Conservation (phyloP, 331 rosid genomes). For the Cydonia oblonga region DNA sequence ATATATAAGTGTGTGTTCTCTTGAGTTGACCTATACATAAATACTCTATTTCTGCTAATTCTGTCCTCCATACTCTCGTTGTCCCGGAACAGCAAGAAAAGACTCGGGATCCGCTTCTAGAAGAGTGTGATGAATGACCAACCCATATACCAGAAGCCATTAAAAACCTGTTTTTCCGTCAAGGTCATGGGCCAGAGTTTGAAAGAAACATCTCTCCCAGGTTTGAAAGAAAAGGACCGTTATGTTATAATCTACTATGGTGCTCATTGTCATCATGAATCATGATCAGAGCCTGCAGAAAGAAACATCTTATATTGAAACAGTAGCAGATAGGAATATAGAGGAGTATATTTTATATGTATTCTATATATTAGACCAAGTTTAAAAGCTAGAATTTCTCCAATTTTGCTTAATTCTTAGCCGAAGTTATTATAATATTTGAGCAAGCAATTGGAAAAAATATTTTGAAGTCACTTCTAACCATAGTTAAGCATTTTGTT, state of each 20-base stretch:
- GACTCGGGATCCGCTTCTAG: not conserved
- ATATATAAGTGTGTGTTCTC: not conserved
- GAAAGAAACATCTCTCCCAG: not conserved
- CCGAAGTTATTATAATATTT: not conserved
- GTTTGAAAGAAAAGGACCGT: not conserved
- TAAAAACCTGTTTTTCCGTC: not conserved
- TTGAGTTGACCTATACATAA: not conserved
- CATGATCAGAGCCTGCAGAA: too few relatives aligned
- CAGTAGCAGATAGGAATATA: not conserved
- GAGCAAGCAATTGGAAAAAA: not conserved
- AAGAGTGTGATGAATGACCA: not conserved
- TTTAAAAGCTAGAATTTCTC: not conserved
- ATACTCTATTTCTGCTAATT: not conserved
- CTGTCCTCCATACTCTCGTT: not conserved
- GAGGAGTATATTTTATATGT: too few relatives aligned
- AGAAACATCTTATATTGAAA: not conserved
- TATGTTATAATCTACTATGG: not conserved
- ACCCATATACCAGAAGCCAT: not conserved
- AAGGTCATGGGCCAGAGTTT: not conserved
- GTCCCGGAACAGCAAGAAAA: not conserved
- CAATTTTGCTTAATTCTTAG: not conserved
- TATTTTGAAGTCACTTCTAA: not conserved
- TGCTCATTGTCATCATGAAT: not conserved
- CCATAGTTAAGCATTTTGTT: not conserved
- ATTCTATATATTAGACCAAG: not conserved